A percentile compares a stretch with the other conserved stretches of the same genome.
Evolutionary conservation across 2,329 filamentous ascomycete species (phyloP).

Genomic region (Colletotrichum graminicola): DNA sequence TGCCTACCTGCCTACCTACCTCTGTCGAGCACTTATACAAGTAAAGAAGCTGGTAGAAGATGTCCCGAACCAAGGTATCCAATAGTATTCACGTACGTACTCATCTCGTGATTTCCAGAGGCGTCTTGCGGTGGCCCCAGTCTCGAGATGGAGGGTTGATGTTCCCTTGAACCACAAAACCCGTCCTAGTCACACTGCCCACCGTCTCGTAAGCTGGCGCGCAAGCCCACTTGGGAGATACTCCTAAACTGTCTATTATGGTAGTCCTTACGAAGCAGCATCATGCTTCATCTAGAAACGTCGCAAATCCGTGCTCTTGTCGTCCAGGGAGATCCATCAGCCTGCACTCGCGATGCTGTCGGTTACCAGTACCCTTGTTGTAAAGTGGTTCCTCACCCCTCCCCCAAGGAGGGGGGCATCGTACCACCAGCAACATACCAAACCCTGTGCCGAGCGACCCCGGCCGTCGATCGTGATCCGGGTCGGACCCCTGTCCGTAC

Average conservation of each 20-base stretch:
- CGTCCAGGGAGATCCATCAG: neutral
- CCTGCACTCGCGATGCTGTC: slow-evolving; percentile 7
- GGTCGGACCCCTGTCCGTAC: slow-evolving; percentile 16
- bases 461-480: slow-evolving; percentile 33
- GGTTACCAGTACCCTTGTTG: neutral
- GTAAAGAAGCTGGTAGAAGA: neutral
- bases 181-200: neutral
- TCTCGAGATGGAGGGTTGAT: slow-evolving; percentile 6
- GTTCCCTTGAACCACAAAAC: slow-evolving; percentile 18
- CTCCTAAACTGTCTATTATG: neutral
- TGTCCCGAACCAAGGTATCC: neutral
- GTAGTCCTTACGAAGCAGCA: neutral
- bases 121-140: neutral
- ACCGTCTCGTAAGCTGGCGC: neutral
- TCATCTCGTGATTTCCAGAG: neutral
- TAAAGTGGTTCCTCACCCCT: too few relatives aligned
- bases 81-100: neutral
- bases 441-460: slow-evolving; percentile 26
- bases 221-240: neutral
- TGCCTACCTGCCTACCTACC: neutral
- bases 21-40: neutral
- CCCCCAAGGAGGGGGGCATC: neutral
- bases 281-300: neutral
- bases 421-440: slow-evolving; percentile 13
- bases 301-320: neutral